A percentile compares a stretch with the other conserved stretches of the same genome.
Conservation (phyloP, 129 eudicot species). For the Smallanthus sonchifolius region DNA sequence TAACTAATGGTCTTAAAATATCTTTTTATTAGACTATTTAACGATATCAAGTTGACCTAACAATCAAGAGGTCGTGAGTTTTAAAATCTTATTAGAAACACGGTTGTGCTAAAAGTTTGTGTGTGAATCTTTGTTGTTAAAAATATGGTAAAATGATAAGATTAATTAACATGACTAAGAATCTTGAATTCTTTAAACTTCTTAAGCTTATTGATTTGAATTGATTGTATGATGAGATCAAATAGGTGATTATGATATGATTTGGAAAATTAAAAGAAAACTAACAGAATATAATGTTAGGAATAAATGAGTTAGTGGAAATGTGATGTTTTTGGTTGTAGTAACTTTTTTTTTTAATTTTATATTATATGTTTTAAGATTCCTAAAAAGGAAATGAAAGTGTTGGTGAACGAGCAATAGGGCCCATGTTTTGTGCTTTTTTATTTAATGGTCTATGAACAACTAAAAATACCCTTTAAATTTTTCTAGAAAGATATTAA, state of each 20-base stretch:
- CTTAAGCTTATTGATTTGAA: neutral
- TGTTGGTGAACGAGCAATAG: constrained; percentile 31
- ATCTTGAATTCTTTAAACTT: neutral
- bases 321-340: constrained; percentile 28
- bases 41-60: no score
- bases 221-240: neutral
- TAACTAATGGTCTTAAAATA: no score
- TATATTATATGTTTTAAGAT: constrained; percentile 25
- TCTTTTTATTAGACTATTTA: no score
- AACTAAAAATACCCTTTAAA: constrained; percentile 10
- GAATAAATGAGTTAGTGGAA: constrained; percentile 31
- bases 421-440: constrained; percentile 53
- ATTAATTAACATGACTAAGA: neutral
- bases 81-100: no score
- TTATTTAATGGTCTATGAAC: constrained; percentile 47
- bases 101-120: neutral
- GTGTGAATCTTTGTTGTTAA: neutral
- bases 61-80: no score
- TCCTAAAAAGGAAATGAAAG: constrained; percentile 36
- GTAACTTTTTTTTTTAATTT: neutral
- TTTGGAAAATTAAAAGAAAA: neutral
- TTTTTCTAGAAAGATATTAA: neutral
- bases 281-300: constrained; percentile 14
- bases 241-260: neutral
- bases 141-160: neutral